Percentiles rank a stretch among this genome's conserved stretches.
phyloP scores from a whole-genome alignment of 495 filamentous ascomycete species.

The Neurospora sublineolata region DNA sequence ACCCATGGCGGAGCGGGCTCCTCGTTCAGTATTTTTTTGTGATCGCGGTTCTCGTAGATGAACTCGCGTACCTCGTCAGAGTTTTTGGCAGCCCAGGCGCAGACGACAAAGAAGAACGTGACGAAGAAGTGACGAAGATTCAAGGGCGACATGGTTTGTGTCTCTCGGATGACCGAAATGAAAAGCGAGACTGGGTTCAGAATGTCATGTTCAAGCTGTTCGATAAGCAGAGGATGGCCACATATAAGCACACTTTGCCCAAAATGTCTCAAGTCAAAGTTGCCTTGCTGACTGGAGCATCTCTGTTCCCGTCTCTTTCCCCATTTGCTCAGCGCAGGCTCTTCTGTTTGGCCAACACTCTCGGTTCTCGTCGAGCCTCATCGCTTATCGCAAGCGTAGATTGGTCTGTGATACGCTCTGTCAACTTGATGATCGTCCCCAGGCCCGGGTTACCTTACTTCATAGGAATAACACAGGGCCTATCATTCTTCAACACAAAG shows the following conservation, averaged over 20 bases:
- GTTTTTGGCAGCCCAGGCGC: background rate
- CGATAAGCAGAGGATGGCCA: background rate
- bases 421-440: background rate
- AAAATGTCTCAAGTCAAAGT: background rate
- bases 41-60: background rate
- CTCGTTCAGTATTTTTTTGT: background rate
- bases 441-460: background rate
- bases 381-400: background rate
- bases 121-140: background rate
- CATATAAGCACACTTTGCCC: background rate
- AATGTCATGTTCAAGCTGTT: background rate
- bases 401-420: background rate
- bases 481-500: background rate
- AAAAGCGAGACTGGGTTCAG: background rate
- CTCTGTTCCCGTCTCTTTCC: background rate
- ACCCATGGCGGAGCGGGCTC: background rate
- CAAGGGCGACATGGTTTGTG: background rate
- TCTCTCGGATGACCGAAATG: rapidly evolving
- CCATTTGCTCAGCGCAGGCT: background rate
- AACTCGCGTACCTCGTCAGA: background rate
- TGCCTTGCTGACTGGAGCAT: background rate
- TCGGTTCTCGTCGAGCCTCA: background rate
- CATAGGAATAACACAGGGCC: background rate
- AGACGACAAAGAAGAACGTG: background rate
- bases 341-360: background rate